Conservation (phyloP, 768 basidiomycete species). For the Lentinus tigrinus region DNA sequence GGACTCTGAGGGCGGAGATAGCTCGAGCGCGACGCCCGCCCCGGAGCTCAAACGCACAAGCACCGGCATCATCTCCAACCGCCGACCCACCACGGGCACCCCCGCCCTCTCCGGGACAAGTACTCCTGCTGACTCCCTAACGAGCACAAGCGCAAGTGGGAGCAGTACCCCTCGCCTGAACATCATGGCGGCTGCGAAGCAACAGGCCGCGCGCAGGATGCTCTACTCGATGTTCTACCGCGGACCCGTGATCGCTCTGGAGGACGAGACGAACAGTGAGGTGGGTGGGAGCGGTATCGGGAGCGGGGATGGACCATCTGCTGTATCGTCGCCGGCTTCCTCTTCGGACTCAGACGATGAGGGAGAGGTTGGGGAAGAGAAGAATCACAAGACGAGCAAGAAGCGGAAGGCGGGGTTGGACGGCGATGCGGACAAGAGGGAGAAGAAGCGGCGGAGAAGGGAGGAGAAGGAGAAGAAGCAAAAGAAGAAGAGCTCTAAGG, state of each 20-base stretch:
- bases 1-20: constrained; percentile 18
- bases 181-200: constrained; percentile 65
- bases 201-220: constrained; percentile 70
- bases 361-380: not conserved
- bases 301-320: not conserved
- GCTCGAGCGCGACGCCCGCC: constrained; percentile 2
- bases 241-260: constrained; percentile 66
- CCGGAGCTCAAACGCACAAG: constrained; percentile 52
- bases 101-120: constrained; percentile 39
- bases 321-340: not conserved
- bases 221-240: constrained; percentile 83
- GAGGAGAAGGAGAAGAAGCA: constrained; percentile 9
- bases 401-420: constrained; percentile 12
- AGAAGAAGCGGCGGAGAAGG: constrained; percentile 12
- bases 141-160: constrained; percentile 19
- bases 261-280: constrained; percentile 20
- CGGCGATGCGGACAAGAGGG: constrained; percentile 4
- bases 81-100: constrained; percentile 53
- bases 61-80: constrained; percentile 77
- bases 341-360: not conserved
- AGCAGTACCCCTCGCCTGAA: constrained; percentile 38
- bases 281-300: not conserved
- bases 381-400: not conserved
- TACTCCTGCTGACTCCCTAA: constrained; percentile 44
- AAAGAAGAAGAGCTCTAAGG: not conserved